Evolutionary conservation across 176 grass and related monocot genomes (phyloP).

Genomic region (Eleusine indica): DNA sequence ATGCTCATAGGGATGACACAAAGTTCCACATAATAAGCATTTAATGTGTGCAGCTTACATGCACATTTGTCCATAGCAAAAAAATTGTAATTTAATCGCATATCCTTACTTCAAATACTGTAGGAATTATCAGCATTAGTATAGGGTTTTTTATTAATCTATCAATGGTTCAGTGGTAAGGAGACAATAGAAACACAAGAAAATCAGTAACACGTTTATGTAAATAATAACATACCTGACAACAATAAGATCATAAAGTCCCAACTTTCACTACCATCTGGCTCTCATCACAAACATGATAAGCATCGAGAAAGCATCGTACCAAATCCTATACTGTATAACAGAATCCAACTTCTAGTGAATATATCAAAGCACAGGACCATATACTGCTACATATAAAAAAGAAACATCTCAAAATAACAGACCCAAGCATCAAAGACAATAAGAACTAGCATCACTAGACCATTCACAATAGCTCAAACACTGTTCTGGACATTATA

Average conservation of each 20-base stretch:
- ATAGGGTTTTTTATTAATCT: not conserved
- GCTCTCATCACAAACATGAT: not conserved
- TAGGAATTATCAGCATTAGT: not conserved
- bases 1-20: not conserved
- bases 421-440: not conserved
- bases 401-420: not conserved
- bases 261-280: not conserved
- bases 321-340: not conserved
- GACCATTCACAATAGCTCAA: slow-evolving; percentile 39
- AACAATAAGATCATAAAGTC: not conserved
- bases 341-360: not conserved
- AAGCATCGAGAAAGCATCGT: not conserved
- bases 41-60: not conserved
- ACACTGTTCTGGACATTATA: slow-evolving; percentile 25
- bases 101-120: not conserved
- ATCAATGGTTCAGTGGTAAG: not conserved
- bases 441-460: slow-evolving; percentile 26
- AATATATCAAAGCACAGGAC: not conserved
- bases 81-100: not conserved
- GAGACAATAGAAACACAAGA: not conserved
- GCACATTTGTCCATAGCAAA: not conserved
- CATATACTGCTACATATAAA: not conserved
- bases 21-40: not conserved
- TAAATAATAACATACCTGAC: not conserved
- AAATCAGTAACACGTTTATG: not conserved